Base-by-base conservation (phyloP, 768 basidiomycete species). In the Auricularia sp. region DNA sequence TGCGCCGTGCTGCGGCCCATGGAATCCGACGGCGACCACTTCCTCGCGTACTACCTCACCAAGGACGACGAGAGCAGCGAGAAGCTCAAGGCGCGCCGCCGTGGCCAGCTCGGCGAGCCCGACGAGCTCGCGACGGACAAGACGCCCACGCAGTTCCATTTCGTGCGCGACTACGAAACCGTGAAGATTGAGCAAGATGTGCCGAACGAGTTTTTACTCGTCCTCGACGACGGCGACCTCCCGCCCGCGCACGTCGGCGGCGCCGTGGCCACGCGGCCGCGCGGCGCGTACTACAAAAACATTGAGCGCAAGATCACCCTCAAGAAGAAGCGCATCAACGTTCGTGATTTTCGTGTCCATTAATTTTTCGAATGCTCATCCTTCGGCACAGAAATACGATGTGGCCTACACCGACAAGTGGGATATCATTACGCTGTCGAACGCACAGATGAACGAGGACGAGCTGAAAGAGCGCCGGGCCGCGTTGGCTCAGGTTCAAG, bases 261-360 rank as follows among this genome's bases (percentile, higher is more conserved):
- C 13, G 70, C 69, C 13, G 61, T 45, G 42, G 65, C 56, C 14
- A 62, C 73, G 29, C 69, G 65, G 14, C 79, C 80, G 69, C 68
- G 71, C 33, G 91, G 88, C n/a, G 92, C 87, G 0, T 93, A 90
- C 71, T 93, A 92, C 77, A 94, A 92, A 75, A 87, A 87, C 71
- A 91, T 94, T 63, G 90, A 92, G 75, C 84, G 91, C 58, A 93
- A 92, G 76, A 92, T 92, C 86, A 79, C 84, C 29, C 78, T 94
- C 51, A 92, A 92, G 75, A 92, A 92, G 78, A 91, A 86, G 74
- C 84, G 92, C 7, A 83, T 83, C 18, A 89, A 90, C 72, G 91
- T 92, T 42, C n/a, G 37, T 65, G 21, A 61, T 62, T 66, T 14
- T 65, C 2, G 29, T 29, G 29, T 29, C 58, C 14, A 24, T 70